Evolutionary conservation across 2,329 filamentous ascomycete genomes (phyloP), one percentile per base, ranked within the genome.

Genomic region (Trichoderma gracile): DNA sequence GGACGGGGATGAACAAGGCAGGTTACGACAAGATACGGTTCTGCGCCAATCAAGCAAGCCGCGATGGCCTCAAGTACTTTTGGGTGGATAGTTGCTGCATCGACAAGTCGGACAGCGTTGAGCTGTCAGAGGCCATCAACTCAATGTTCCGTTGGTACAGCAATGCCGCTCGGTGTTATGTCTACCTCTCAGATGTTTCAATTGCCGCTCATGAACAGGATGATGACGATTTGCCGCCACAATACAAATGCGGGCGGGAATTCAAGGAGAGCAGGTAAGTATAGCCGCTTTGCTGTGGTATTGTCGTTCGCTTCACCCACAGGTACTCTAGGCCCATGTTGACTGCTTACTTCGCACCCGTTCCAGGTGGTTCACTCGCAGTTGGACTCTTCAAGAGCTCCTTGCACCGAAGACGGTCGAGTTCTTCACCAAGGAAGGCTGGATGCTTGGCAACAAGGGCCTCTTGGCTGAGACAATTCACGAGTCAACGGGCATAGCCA

Each of bases 331-430:
- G 27, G 27, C 27, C 27, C 7, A 30, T 9, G 27, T 30, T 9
- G 27, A 30, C 27, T 30, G 9, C 27, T 30, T 30, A 30, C 27
- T 30, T 30, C 27, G 9, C 27, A 30, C 27, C 27, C 27, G 27
- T 8, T 30, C 9, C 27, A 38, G 65, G 65, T 74, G 71, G 69
- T 72, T 71, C 56, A 46, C 55, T 38, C 40, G 55, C 7, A 42
- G 55, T 5, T 58, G 55, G 55, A 58, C 55, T 1, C 27, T 76
- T 0, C 71, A 74, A 33, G 74, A 75, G 23, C 69, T 75, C 25
- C 63, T 75, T 7, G 73, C 74, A 8, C 73, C 74, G 0, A 49
- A 50, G 12, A 42, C 54, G 2, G 67, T 74, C 10, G 66, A 70
- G 6, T 75, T 75, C 56, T 75, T 55, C 9, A 8, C 21, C 9